Conservation (phyloP, 2,329 filamentous ascomycete species). For the Hortaea sp. region DNA sequence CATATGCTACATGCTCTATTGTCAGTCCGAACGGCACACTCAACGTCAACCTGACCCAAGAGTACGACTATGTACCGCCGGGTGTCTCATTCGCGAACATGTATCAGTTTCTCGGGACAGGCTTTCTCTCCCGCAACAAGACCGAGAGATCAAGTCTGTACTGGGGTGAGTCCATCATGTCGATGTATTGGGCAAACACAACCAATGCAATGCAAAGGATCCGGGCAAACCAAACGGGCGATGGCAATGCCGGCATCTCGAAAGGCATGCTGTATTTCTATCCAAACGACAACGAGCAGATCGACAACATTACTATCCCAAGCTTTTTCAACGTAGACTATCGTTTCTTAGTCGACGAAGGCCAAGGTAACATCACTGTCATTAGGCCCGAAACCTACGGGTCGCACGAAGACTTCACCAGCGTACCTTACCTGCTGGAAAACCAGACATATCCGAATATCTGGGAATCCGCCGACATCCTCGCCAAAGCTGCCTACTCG, state of each 20-base stretch:
- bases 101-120: constrained; percentile 3
- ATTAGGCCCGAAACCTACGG: constrained; percentile 2
- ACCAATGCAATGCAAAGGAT: constrained; percentile 3
- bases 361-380: constrained; percentile 3
- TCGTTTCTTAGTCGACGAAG: constrained; percentile 6
- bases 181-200: constrained; percentile 7
- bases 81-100: constrained; percentile 1
- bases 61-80: constrained; percentile 6
- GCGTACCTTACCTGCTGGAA: not conserved
- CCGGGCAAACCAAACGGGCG: constrained; percentile 3
- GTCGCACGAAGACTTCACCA: constrained; percentile 1
- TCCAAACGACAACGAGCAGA: constrained; percentile 2
- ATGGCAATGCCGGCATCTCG: constrained; percentile 3
- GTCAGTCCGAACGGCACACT: not conserved
- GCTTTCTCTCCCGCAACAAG: constrained; percentile 6
- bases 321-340: constrained; percentile 7
- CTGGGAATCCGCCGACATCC: constrained; percentile 6
- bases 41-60: constrained; percentile 5
- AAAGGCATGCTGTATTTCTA: constrained; percentile 7
- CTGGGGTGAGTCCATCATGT: constrained; percentile 10
- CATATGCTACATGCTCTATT: constrained; percentile 8
- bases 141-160: constrained; percentile 5
- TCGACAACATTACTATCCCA: constrained; percentile 4
- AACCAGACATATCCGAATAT: constrained; percentile 6
- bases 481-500: constrained; percentile 10